Evolutionary conservation across 2,329 filamentous ascomycete species (phyloP), one percentile per base, ranked within the genome.

Genomic region (Verticillium nubilum): DNA sequence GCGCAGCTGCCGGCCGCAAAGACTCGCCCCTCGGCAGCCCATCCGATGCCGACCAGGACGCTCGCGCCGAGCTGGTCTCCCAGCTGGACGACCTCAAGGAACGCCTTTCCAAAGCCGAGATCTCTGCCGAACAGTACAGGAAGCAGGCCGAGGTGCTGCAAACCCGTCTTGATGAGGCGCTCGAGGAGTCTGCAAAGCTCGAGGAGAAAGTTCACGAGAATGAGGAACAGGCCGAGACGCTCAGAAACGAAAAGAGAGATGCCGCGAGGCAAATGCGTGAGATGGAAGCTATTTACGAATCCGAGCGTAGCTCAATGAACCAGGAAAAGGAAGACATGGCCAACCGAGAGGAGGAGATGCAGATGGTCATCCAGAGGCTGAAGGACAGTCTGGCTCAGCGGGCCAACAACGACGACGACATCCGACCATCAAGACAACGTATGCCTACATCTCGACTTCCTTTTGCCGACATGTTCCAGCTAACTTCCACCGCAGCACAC

Each of bases 301-400:
- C 90, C 52, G 95, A 99, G 76, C 86, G 92, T 63, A 91, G 88
- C 69, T 86, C 91, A 58, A 90, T 94, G 76, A 86, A 91, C 69
- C 92, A 93, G 75, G 94, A 98, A 73, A 95, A 96, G 77, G 93
- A 97, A 65, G 91, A 96, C 67, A 89, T 93, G 74, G 81, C 84
- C 58, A 89, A 88, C 66, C 84, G 88, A 60, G 92, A 97, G 71
- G 92, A 97, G 70, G 92, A 97, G 73, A 87, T 98, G 83, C 91
- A 96, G 74, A 81, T 85, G 60, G 89, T 94, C 58, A 95, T 98
- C 69, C 92, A 96, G 76, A 84, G 94, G 59, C 79, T 99, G 67
- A 98, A 97, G 80, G 93, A 97, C 72, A 89, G 86, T 56, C 79
- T 97, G 67, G 88, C 90, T 57, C 90, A 93, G 75, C 87, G 90